These are phyloP conservation scores for Oryza meyeriana DNA, from an alignment of 176 grass and related monocot species.

Conservation along the genomic window DNA sequence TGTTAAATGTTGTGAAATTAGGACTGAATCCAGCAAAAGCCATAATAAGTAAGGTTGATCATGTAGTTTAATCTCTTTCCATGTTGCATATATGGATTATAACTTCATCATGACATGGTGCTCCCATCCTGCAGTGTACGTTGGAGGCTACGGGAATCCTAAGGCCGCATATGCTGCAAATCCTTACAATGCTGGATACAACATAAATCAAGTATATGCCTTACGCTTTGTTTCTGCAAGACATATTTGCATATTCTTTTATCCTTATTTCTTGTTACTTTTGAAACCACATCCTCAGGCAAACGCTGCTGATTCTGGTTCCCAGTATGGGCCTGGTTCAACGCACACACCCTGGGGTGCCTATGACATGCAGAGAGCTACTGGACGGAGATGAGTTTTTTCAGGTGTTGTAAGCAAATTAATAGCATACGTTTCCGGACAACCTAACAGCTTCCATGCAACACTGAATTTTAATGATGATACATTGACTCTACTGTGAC, in stretches of 20 bases:
- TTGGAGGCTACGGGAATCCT: conserved; percentile 61
- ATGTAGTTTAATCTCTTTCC: conserved; percentile 1
- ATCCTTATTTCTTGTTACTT: conserved; percentile 1
- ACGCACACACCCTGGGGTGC: conserved; percentile 39
- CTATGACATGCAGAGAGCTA: conserved; percentile 56
- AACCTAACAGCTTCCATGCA: conserved; percentile 11
- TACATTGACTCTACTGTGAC: neutral
- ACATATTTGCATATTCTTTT: conserved; percentile 1
- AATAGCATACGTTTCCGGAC: conserved; percentile 10
- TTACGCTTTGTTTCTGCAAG: conserved; percentile 13
- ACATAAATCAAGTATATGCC: conserved; percentile 58
- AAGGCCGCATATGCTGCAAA: conserved; percentile 50
- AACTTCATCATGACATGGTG: neutral
- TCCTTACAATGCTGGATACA: conserved; percentile 54
- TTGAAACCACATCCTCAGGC: conserved; percentile 32
- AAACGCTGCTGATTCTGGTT: conserved; percentile 45
- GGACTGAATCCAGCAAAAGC: neutral
- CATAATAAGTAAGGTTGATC: neutral
- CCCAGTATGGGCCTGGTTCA: conserved; percentile 51
- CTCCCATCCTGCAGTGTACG: conserved; percentile 34
- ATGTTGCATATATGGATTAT: conserved; percentile 1
- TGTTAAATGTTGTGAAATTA: neutral
- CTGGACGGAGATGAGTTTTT: conserved; percentile 46
- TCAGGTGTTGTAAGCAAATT: neutral
- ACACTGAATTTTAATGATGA: neutral